Evolutionary conservation across 208 protist species (phyloP), one percentile per base, ranked within the genome.

Genomic region (Acanthamoeba polyphaga): DNA sequence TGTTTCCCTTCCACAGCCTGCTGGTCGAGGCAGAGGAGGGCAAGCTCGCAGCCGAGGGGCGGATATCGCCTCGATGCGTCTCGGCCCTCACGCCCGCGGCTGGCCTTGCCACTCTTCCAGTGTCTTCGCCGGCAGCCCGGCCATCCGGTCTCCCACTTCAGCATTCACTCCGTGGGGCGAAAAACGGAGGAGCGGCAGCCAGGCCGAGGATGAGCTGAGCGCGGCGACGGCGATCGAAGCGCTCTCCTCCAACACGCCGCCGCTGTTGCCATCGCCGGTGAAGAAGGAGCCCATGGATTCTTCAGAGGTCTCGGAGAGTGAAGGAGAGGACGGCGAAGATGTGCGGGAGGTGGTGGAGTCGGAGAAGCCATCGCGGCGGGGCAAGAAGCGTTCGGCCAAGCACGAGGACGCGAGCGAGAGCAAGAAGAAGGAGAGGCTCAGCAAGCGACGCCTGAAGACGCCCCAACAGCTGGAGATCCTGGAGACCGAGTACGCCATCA

Each of bases 391-490:
- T 1, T 60, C 55, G 1, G 55, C 55, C 55, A 22, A 15, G 17
- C 15, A 60, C 55, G 55, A 60, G 19, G 55, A 60, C 17, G 13
- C 55, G 53, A 60, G 17, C 53, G 53, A 60, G 19, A 60, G 53
- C 53, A 60, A 60, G 64, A 72, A 72, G 66, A 78, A 78, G 70
- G 70, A 19, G 34, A 22, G 70, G n/a, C 17, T 46, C 29, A 78
- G 32, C 70, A 78, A 78, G 70, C 27, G 70, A 8, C 70, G 70
- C 34, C 32, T 78, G 17, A 78, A 78, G 70, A 78, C 70, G 32
- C 70, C 70, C 10, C 70, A 78, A 34, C 70, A 78, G 32, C 70
- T 78, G 17, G 70, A 78, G 70, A 46, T 46, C 34, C 19, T 78
- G 27, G 70, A 78, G 70, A 6, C 24, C 12, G 70, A 78, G 34